Conservation (phyloP, 2,329 filamentous ascomycete species). For the Orbilia blumenaviensis region DNA sequence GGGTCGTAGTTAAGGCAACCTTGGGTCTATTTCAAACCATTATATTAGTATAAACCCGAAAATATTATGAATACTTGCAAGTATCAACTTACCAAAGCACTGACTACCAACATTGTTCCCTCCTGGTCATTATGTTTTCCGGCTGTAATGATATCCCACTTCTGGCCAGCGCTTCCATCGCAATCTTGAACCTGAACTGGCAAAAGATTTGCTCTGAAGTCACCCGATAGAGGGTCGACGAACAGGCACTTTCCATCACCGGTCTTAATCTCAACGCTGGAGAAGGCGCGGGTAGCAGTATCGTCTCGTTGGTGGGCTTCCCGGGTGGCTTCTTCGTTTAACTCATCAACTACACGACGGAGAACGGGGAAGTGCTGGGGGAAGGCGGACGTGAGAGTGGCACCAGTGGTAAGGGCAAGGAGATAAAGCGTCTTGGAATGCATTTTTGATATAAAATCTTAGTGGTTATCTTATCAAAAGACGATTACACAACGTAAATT, state of each 20-base stretch:
- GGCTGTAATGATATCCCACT: constrained; percentile 66
- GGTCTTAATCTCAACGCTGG: constrained; percentile 63
- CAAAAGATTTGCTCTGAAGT: constrained; percentile 68
- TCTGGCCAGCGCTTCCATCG: constrained; percentile 63
- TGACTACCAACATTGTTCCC: constrained; percentile 67
- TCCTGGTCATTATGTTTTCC: constrained; percentile 66
- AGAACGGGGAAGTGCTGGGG: constrained; percentile 18
- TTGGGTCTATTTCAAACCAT: constrained; percentile 62
- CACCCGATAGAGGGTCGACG: constrained; percentile 66
- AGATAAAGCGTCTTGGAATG: constrained; percentile 36
- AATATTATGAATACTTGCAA: background rate
- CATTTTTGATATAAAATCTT: constrained; percentile 32
- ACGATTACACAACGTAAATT: constrained; percentile 1
- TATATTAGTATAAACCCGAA: constrained; percentile 11
- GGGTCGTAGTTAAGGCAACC: constrained; percentile 70
- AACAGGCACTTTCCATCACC: constrained; percentile 66
- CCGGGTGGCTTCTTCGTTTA: constrained; percentile 66
- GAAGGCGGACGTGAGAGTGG: constrained; percentile 24
- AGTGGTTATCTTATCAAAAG: constrained; percentile 24
- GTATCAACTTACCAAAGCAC: constrained; percentile 62
- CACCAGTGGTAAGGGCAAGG: constrained; percentile 29
- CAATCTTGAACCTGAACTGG: constrained; percentile 65
- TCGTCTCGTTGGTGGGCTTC: constrained; percentile 65
- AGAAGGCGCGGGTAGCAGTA: constrained; percentile 64
- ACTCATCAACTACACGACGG: constrained; percentile 63